phyloP scores from a whole-genome alignment of 75 land plant genomes.

The Ceratopteris richardii region DNA sequence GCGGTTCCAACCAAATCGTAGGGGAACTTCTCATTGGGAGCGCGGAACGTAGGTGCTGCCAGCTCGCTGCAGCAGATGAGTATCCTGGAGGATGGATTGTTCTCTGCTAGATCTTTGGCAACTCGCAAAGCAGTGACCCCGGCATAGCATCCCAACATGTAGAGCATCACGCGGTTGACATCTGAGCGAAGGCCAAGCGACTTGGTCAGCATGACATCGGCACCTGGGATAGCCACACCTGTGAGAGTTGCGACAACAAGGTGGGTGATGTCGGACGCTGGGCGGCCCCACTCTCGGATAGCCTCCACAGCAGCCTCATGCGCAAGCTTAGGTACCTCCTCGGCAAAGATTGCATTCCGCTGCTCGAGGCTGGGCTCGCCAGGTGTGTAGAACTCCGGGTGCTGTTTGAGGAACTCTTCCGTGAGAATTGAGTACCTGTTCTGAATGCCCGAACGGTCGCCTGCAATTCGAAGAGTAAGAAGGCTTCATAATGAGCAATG shows the following conservation, averaged over 20 bases:
- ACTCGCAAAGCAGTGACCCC: constrained; percentile 1
- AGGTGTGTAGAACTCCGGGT: constrained; percentile 6
- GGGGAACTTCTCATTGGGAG: constrained; percentile 4
- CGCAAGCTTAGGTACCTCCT: constrained; percentile 8
- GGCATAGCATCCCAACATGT: not conserved
- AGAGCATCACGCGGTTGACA: constrained; percentile 8
- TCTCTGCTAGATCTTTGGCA: constrained; percentile 19
- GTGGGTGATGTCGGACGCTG: constrained; percentile 3
- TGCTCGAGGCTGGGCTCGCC: constrained; percentile 3
- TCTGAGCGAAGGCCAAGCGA: not conserved
- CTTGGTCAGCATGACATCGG: constrained; percentile 4
- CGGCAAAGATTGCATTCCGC: not conserved
- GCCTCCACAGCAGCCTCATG: constrained; percentile 4
- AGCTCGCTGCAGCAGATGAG: constrained; percentile 12
- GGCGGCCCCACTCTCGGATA: constrained; percentile 7
- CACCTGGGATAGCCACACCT: constrained; percentile 4
- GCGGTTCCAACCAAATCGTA: not conserved
- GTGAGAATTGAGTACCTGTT: constrained; percentile 1
- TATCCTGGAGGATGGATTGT: constrained; percentile 6
- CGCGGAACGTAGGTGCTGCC: constrained; percentile 3
- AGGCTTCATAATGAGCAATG: too few species aligned
- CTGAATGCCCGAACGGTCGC: constrained; percentile 10
- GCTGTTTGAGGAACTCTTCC: constrained; percentile 5
- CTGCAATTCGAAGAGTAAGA: not conserved
- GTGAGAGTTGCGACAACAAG: constrained; percentile 3